Conservation (phyloP, 257 asterid species). For the Ballota nigra region DNA sequence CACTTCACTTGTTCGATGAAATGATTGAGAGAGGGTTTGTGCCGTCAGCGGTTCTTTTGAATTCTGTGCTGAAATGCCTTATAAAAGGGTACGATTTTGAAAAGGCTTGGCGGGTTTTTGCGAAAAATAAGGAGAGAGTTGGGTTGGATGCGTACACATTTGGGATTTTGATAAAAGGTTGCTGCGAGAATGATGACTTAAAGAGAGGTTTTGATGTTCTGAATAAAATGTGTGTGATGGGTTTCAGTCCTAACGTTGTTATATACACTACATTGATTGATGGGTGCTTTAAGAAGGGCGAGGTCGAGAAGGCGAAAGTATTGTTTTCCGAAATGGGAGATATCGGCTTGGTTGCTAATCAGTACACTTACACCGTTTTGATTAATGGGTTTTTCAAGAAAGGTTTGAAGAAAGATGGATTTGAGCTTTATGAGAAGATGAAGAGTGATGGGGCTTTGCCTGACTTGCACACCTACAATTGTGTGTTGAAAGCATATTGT, state of each 20-base stretch:
- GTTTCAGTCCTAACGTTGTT: conserved; percentile 60
- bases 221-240: conserved; percentile 37
- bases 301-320: conserved; percentile 47
- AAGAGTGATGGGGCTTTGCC: conserved; percentile 56
- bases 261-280: conserved; percentile 65
- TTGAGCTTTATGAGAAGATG: conserved; percentile 64
- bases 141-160: conserved; percentile 58
- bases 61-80: conserved; percentile 41
- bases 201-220: conserved; percentile 48
- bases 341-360: conserved; percentile 61
- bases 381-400: conserved; percentile 59
- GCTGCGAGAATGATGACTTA: conserved; percentile 52
- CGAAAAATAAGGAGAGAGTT: conserved; percentile 33
- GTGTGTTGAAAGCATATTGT: conserved; percentile 50
- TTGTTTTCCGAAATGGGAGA: conserved; percentile 47
- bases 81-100: conserved; percentile 33
- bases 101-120: conserved; percentile 45
- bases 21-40: conserved; percentile 45
- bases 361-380: conserved; percentile 59
- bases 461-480: conserved; percentile 53
- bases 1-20: conserved; percentile 36
- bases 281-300: conserved; percentile 62
- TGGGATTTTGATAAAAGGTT: conserved; percentile 75
- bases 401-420: conserved; percentile 53
- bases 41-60: conserved; percentile 50